Conservation (phyloP, 129 eudicot genomes). For the Centrapalus pauciflorus region DNA sequence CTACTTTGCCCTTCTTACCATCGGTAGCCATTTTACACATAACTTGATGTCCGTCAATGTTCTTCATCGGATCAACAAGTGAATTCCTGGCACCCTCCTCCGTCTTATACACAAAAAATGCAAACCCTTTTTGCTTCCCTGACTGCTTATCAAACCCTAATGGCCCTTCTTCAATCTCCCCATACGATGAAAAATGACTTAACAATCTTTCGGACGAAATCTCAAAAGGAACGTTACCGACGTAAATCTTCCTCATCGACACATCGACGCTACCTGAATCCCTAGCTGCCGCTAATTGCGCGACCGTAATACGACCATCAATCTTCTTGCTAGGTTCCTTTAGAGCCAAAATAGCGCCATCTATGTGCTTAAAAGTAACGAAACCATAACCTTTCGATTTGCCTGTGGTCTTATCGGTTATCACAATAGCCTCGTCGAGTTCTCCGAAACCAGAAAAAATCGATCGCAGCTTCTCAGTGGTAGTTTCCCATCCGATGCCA, state of each 20-base stretch:
- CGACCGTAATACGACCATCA: constrained; percentile 72
- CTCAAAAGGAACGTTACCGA: constrained; percentile 75
- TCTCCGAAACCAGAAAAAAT: constrained; percentile 58
- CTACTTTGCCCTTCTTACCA: constrained; percentile 54
- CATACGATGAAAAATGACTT: constrained; percentile 48
- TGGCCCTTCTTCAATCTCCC: constrained; percentile 88
- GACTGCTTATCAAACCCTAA: constrained; percentile 80
- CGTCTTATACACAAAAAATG: constrained; percentile 76
- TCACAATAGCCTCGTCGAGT: constrained; percentile 68
- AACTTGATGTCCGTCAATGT: constrained; percentile 67
- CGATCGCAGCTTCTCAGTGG: constrained; percentile 51
- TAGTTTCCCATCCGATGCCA: constrained; percentile 68
- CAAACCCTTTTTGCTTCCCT: constrained; percentile 75
- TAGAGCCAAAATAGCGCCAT: constrained; percentile 58
- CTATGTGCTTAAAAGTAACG: constrained; percentile 72
- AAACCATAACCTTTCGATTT: constrained; percentile 79
- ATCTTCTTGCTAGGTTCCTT: constrained; percentile 75
- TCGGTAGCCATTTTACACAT: constrained; percentile 77
- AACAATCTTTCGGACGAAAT: constrained; percentile 54
- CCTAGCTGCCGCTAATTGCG: constrained; percentile 62
- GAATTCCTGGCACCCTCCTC: constrained; percentile 81
- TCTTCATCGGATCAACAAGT: constrained; percentile 59
- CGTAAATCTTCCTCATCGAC: constrained; percentile 71
- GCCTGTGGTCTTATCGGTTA: constrained; percentile 54
- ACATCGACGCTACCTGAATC: constrained; percentile 46